These are phyloP conservation scores for Reticulascus tulasneorum DNA, from an alignment of 2,329 filamentous ascomycete genomes.

Conservation along the genomic window DNA sequence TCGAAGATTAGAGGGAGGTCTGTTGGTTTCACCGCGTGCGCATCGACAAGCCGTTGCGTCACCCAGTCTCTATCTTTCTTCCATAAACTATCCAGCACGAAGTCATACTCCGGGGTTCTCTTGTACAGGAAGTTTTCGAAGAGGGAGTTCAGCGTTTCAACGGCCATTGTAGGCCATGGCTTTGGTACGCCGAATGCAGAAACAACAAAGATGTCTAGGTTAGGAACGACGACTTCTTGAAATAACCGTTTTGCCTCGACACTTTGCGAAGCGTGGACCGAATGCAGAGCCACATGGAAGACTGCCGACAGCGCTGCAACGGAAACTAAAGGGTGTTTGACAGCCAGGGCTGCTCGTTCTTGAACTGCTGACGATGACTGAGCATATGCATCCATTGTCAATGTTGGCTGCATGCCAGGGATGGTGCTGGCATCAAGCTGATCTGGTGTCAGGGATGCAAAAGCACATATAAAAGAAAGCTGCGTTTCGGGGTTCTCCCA, in stretches of 20 bases:
- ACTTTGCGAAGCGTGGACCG: constrained; percentile 57
- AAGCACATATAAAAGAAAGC: constrained; percentile 88
- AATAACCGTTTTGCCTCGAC: constrained; percentile 62
- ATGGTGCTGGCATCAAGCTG: constrained; percentile 83
- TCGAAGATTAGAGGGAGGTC: constrained; percentile 40
- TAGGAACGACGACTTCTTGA: constrained; percentile 65
- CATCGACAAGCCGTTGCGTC: constrained; percentile 71
- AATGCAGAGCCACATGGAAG: constrained; percentile 61
- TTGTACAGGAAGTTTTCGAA: constrained; percentile 83
- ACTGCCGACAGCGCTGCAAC: constrained; percentile 73
- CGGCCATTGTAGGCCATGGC: constrained; percentile 71
- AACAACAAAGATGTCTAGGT: constrained; percentile 74
- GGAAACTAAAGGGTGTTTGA: constrained; percentile 84
- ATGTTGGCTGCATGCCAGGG: constrained; percentile 74
- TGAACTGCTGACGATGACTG: constrained; percentile 45
- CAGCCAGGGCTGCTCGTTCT: constrained; percentile 56
- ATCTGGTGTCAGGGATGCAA: constrained; percentile 69
- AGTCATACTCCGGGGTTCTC: constrained; percentile 72
- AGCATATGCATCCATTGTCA: constrained; percentile 57
- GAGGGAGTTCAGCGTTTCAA: constrained; percentile 70
- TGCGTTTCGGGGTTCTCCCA: constrained; percentile 88
- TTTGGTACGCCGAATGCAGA: constrained; percentile 74
- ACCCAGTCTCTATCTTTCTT: constrained; percentile 87
- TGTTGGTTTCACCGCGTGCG: constrained; percentile 68
- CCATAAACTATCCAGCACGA: constrained; percentile 90